Evolutionary conservation across 2,329 filamentous ascomycete species (phyloP).

Genomic region (Ophiobolus disseminans): DNA sequence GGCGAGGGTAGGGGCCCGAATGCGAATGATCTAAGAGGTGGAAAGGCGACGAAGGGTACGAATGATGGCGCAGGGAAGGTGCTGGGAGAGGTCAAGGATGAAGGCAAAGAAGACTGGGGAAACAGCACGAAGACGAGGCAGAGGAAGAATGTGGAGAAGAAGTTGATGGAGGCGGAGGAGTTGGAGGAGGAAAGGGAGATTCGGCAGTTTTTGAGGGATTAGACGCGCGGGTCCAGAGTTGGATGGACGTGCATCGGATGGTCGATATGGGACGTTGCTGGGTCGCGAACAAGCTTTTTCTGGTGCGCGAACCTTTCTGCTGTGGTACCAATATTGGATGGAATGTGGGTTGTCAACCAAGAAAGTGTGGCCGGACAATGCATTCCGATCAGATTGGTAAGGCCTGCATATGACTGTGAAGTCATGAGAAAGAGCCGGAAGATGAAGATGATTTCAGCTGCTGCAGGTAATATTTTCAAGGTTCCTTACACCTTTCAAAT

Average conservation of each 20-base stretch:
- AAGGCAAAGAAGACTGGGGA: constrained; percentile 50
- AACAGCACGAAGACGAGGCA: constrained; percentile 72
- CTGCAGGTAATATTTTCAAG: too few relatives aligned
- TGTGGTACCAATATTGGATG: constrained; percentile 19
- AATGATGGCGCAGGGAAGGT: constrained; percentile 47
- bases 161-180: too few relatives aligned
- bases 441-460: too few relatives aligned
- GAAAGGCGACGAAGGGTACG: constrained; percentile 46
- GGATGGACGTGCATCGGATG: constrained; percentile 11
- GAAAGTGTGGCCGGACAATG: background rate
- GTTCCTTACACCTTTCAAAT: too few relatives aligned
- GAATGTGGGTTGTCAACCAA: constrained; percentile 14
- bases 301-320: constrained; percentile 22
- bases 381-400: constrained; percentile 8
- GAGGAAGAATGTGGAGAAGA: constrained; percentile 57
- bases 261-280: constrained; percentile 16
- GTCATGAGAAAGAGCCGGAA: background rate
- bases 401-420: background rate
- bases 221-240: too few relatives aligned
- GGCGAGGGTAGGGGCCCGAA: constrained; percentile 38
- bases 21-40: constrained; percentile 44
- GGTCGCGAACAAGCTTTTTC: constrained; percentile 21
- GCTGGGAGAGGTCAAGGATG: constrained; percentile 29
- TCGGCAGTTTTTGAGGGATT: too few relatives aligned
- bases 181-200: too few relatives aligned